Percentiles rank a stretch among this genome's conserved stretches.
Evolutionary conservation across 176 grass and related monocot species (phyloP).

Genomic region (Bromus sterilis): DNA sequence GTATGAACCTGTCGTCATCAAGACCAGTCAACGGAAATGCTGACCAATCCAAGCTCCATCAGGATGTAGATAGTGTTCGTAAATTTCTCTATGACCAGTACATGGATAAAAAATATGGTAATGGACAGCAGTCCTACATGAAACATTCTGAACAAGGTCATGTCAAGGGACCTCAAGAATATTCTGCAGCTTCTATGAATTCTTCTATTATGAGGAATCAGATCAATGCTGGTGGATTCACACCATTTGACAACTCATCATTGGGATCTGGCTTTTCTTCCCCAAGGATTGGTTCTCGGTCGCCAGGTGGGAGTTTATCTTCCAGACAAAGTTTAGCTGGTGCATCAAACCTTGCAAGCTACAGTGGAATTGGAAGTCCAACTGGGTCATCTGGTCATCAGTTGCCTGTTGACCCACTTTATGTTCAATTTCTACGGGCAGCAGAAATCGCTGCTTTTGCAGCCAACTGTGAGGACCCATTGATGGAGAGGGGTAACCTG

Average conservation of each 20-base stretch:
- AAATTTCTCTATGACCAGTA: constrained; percentile 43
- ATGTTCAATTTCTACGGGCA: constrained; percentile 44
- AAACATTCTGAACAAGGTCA: constrained; percentile 32
- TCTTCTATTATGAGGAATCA: constrained; percentile 45
- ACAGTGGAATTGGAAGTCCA: constrained; percentile 41
- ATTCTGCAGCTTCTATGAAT: constrained; percentile 20
- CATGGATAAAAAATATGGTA: constrained; percentile 28
- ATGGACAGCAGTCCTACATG: constrained; percentile 38
- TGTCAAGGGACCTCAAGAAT: constrained; percentile 22
- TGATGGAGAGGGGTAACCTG: constrained; percentile 27
- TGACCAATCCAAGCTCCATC: constrained; percentile 54
- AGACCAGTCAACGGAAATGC: constrained; percentile 31
- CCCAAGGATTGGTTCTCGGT: constrained; percentile 40
- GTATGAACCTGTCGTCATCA: constrained; percentile 48
- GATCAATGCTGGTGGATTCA: constrained; percentile 47
- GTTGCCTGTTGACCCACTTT: constrained; percentile 34
- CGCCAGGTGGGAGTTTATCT: constrained; percentile 36
- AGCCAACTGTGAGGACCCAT: constrained; percentile 41
- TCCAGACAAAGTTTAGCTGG: constrained; percentile 46
- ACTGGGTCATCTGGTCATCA: constrained; percentile 42
- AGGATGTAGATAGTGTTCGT: constrained; percentile 44
- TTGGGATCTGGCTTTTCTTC: constrained; percentile 40
- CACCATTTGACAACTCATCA: constrained; percentile 34
- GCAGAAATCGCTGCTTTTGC: constrained; percentile 25
- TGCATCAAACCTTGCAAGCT: constrained; percentile 39